phyloP scores from a whole-genome alignment of 1,284 basidiomycete species.

The Pholiota adiposa region DNA sequence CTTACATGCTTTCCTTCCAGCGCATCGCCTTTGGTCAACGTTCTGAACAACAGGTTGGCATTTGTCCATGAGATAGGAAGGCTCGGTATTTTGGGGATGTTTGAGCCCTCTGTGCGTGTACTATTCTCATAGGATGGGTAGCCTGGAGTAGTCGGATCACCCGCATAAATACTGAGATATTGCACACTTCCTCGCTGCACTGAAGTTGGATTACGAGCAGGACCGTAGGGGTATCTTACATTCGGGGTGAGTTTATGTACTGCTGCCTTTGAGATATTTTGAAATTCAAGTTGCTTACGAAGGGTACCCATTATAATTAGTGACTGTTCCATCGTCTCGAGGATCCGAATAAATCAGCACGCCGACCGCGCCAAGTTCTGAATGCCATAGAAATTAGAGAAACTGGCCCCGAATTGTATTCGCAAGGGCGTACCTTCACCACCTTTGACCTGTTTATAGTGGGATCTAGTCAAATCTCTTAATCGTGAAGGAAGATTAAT shows the following conservation, averaged over 20 bases:
- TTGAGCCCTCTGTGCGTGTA: constrained; percentile 67
- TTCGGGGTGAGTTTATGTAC: not conserved
- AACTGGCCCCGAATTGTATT: not conserved
- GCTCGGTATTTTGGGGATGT: constrained; percentile 83
- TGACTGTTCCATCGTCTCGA: constrained; percentile 84
- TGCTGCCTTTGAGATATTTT: not conserved
- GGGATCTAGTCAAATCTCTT: not conserved
- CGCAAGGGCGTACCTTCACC: constrained; percentile 50
- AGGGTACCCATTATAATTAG: constrained; percentile 75
- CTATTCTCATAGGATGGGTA: constrained; percentile 88
- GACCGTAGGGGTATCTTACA: constrained; percentile 72
- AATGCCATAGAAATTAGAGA: not conserved
- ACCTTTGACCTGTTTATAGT: constrained; percentile 60
- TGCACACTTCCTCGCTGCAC: constrained; percentile 90
- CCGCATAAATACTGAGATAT: constrained; percentile 80
- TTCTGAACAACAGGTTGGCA: constrained; percentile 57
- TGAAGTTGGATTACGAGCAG: constrained; percentile 82
- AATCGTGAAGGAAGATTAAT: not conserved
- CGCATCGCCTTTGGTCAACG: constrained; percentile 36
- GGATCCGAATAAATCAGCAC: constrained; percentile 87
- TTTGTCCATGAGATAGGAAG: constrained; percentile 76
- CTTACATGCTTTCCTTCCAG: constrained; percentile 53
- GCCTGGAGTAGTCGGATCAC: constrained; percentile 88
- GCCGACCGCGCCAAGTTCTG: constrained; percentile 77
- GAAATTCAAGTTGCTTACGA: constrained; percentile 36